These are phyloP conservation scores for Withania somnifera DNA, from an alignment of 305 asterid species.

Conservation along the genomic window DNA sequence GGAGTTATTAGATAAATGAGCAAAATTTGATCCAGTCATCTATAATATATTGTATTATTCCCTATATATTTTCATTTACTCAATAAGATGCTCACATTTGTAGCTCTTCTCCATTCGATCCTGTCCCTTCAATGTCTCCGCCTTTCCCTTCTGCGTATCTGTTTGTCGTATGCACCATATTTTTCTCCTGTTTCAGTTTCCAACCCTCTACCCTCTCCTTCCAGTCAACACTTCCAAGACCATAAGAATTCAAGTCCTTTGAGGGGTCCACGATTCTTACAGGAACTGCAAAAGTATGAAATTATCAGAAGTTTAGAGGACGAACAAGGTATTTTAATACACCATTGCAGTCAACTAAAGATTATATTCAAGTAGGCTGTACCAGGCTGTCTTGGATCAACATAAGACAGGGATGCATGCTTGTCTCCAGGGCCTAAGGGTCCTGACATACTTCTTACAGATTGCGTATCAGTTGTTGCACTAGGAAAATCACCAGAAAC, in stretches of 20 bases:
- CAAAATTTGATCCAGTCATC: neutral
- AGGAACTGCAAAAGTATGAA: slow-evolving; percentile 36
- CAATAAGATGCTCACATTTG: slow-evolving; percentile 49
- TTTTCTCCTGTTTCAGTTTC: slow-evolving; percentile 17
- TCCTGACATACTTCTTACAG: slow-evolving; percentile 95
- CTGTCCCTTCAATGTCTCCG: slow-evolving; percentile 86
- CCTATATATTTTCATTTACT: neutral
- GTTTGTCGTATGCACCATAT: slow-evolving; percentile 1
- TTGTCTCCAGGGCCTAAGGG: slow-evolving; percentile 73
- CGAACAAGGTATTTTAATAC: neutral
- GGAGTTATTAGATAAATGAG: neutral
- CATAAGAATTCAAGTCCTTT: slow-evolving; percentile 59
- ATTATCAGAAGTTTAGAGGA: slow-evolving; percentile 4
- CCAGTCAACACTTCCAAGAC: slow-evolving; percentile 58
- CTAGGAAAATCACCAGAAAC: slow-evolving; percentile 77
- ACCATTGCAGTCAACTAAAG: neutral
- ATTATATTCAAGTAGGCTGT: neutral
- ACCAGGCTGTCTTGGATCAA: slow-evolving; percentile 75
- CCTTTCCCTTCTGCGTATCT: slow-evolving; percentile 53
- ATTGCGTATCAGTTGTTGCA: slow-evolving; percentile 63
- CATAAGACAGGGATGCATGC: slow-evolving; percentile 42
- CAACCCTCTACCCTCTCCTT: slow-evolving; percentile 23
- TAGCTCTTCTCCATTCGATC: slow-evolving; percentile 86
- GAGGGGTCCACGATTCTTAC: slow-evolving; percentile 67
- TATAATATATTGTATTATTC: neutral